Conservation (phyloP, 306 rosid genomes). For the Inga leiocalycina region DNA sequence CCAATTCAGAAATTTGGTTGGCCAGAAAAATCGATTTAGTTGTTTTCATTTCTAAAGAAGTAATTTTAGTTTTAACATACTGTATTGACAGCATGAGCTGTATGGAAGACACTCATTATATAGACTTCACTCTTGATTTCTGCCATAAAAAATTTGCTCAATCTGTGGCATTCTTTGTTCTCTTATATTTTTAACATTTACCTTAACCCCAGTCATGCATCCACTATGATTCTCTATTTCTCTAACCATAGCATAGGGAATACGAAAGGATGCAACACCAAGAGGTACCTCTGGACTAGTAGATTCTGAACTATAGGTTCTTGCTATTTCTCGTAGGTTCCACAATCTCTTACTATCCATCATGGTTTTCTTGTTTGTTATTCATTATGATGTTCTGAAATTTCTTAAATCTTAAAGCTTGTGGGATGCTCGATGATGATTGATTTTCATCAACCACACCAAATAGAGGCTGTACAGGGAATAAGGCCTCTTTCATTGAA, state of each 20-base stretch:
- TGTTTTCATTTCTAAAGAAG: neutral
- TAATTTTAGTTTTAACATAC: neutral
- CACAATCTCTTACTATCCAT: constrained; percentile 32
- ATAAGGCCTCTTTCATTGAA: constrained; percentile 3
- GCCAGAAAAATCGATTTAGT: too few species aligned
- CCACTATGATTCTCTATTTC: neutral
- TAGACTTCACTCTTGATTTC: neutral
- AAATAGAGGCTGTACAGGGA: constrained; percentile 41
- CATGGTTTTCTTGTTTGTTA: neutral
- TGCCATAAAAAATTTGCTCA: neutral
- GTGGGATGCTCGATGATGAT: constrained; percentile 71
- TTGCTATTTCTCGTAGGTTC: constrained; percentile 67
- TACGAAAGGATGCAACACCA: neutral
- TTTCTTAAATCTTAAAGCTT: neutral
- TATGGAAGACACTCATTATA: neutral
- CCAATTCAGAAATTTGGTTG: neutral
- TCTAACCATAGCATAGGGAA: neutral
- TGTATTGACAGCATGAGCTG: neutral
- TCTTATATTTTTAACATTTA: neutral
- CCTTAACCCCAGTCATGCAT: neutral
- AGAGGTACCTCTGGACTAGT: constrained; percentile 66
- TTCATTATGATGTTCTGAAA: neutral
- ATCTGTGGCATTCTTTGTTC: neutral
- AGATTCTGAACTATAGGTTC: constrained; percentile 44
- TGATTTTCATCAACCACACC: constrained; percentile 81